Evolutionary conservation across 2,329 filamentous ascomycete species (phyloP), one percentile per base, ranked within the genome.

Genomic region (Aspergillus latus): DNA sequence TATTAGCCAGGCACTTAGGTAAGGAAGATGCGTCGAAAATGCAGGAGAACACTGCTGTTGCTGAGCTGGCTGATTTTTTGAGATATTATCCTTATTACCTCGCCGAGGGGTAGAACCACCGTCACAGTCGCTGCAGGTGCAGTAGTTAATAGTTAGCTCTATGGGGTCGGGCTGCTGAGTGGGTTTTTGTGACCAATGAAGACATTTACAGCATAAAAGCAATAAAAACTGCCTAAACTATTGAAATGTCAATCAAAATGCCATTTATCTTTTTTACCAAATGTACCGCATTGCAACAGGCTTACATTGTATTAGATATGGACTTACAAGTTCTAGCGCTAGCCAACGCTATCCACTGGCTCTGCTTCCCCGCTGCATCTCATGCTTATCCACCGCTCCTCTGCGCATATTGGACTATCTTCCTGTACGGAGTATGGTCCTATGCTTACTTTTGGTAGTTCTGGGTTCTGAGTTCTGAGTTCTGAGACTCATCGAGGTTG

Each of bases 331-430:
- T 26, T 43, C 4, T 9, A 43, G 40, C 40, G 15, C 40, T 26
- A 43, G 34, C 34, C 21, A 48, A 48, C 48, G 40, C 21, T 21
- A 46, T 36, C 43, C 48, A 51, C 54, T 48, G 54, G 48, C 34
- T 47, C 29, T 44, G 36, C 36, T 52, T 52, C 49, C 54, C 54
- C 49, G 54, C 48, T 51, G 34, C 53, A 56, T 51, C 42, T 36
- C 7, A 52, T 42, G 48, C 37, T 50, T 50, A 43, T 34, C 48
- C 48, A 49, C 34, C 15, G 11, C 32, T 13, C 11, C 34, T 39
- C 32, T 15, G 30, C 16, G 34, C 10, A 37, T 37, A 34, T 13
- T 37, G 34, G 5, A 21, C 34, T 13, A 37, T 37, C 34, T 13
- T 13, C 11, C 11, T 37, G 34, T 11, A 34, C 10, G 6, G 21